Percentiles rank a stretch among this genome's conserved stretches.
phyloP scores from a whole-genome alignment of 1,284 basidiomycete genomes.

The Meripilus lineatus region DNA sequence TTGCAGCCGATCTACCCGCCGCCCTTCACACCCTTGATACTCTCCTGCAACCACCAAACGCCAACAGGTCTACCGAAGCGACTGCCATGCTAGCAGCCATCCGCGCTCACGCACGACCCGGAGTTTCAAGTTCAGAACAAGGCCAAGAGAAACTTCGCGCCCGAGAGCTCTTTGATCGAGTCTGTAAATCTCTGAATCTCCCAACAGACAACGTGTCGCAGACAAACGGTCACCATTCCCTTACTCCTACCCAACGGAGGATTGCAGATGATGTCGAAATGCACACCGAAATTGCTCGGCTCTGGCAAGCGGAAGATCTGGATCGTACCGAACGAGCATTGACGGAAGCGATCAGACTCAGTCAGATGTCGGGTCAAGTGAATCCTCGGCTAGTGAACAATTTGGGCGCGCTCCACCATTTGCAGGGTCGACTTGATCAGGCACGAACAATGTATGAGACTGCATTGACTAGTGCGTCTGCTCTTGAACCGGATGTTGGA shows the following conservation, averaged over 20 bases:
- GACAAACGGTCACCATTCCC: conserved; percentile 25
- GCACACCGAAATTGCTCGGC: conserved; percentile 79
- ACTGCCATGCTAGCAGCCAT: conserved; percentile 87
- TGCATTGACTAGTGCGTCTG: conserved; percentile 55
- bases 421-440: conserved; percentile 59
- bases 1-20: conserved; percentile 66
- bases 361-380: conserved; percentile 40
- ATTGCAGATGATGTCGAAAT: conserved; percentile 78
- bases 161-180: conserved; percentile 76
- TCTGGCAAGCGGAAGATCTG: conserved; percentile 81
- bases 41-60: conserved; percentile 61
- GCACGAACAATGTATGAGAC: conserved; percentile 61
- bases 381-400: conserved; percentile 81
- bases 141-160: conserved; percentile 70
- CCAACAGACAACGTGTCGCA: conserved; percentile 42
- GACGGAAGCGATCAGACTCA: conserved; percentile 65
- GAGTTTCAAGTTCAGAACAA: conserved; percentile 70
- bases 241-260: conserved; percentile 41
- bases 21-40: conserved; percentile 87
- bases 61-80: conserved; percentile 72
- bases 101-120: conserved; percentile 73
- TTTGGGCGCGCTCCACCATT: conserved; percentile 71
- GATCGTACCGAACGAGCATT: conserved; percentile 72
- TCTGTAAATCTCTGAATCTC: conserved; percentile 59
- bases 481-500: conserved; percentile 43